Percentiles rank a stretch among this genome's conserved stretches.
Evolutionary conservation across 2,329 filamentous ascomycete genomes (phyloP).

Genomic region (Furcasterigmium furcatum): DNA sequence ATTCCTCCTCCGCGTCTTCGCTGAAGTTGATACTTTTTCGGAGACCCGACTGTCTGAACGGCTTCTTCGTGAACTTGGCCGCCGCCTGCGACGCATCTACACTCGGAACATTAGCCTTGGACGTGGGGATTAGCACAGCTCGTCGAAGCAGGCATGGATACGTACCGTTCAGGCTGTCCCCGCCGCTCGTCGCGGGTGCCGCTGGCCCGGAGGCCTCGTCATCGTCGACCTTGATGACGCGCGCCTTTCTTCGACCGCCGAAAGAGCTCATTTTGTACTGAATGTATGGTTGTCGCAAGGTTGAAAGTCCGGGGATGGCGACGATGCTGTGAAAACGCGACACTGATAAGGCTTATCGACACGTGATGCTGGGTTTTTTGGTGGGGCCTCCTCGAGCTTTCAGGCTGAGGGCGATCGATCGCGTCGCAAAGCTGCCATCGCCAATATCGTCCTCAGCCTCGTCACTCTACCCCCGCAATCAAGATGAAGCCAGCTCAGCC

Average conservation of each 20-base stretch:
- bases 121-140: slow-evolving; percentile 19
- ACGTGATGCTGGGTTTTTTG: neutral
- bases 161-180: slow-evolving; percentile 33
- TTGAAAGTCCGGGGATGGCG: slow-evolving; percentile 12
- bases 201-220: slow-evolving; percentile 49
- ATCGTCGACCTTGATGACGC: slow-evolving; percentile 70
- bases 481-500: slow-evolving; percentile 98
- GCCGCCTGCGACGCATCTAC: slow-evolving; percentile 2
- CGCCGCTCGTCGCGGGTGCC: slow-evolving; percentile 12
- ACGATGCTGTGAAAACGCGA: neutral
- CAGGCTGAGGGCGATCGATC: slow-evolving; percentile 5
- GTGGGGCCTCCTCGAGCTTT: neutral
- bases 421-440: slow-evolving; percentile 10
- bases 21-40: slow-evolving; percentile 51
- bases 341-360: slow-evolving; percentile 5
- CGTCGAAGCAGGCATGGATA: slow-evolving; percentile 11
- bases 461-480: slow-evolving; percentile 13
- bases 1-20: slow-evolving; percentile 22
- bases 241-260: slow-evolving; percentile 62
- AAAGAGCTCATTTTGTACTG: slow-evolving; percentile 48
- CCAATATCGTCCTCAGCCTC: slow-evolving; percentile 1
- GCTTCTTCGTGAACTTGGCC: slow-evolving; percentile 36
- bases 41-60: slow-evolving; percentile 55
- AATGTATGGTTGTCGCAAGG: slow-evolving; percentile 21
- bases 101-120: slow-evolving; percentile 11